These are phyloP conservation scores for Aspergillus panamensis DNA, from an alignment of 495 filamentous ascomycete species.

Conservation along the genomic window DNA sequence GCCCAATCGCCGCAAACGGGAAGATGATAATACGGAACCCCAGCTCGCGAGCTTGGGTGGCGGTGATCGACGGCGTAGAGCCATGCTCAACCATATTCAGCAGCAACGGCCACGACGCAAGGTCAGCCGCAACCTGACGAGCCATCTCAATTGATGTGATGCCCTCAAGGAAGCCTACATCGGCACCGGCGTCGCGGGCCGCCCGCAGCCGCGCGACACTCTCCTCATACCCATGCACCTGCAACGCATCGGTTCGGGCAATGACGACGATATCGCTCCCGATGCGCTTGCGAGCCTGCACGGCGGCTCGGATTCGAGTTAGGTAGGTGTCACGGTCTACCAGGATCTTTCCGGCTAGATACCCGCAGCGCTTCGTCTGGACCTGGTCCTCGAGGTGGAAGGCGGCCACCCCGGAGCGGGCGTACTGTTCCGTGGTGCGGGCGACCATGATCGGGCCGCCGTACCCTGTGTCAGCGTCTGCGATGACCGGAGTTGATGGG, in stretches of 20 bases:
- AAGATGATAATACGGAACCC: conserved; percentile 65
- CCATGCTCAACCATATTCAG: conserved; percentile 67
- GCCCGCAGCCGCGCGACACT: conserved; percentile 52
- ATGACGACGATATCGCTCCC: conserved; percentile 64
- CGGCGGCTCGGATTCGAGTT: conserved; percentile 56
- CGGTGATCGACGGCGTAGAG: conserved; percentile 55
- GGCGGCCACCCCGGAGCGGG: conserved; percentile 61
- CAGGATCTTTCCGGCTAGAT: conserved; percentile 60
- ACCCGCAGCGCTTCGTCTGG: conserved; percentile 63
- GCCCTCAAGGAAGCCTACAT: conserved; percentile 59
- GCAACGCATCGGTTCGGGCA: conserved; percentile 64
- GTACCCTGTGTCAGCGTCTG: conserved; percentile 68
- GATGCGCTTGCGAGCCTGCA: conserved; percentile 47
- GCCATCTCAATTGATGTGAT: conserved; percentile 39
- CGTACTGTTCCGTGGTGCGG: conserved; percentile 60
- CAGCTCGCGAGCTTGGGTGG: conserved; percentile 54
- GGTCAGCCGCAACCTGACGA: conserved; percentile 40
- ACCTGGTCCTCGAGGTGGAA: conserved; percentile 75
- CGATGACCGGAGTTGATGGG: conserved; percentile 54
- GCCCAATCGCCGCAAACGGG: conserved; percentile 51
- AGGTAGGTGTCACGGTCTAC: conserved; percentile 52
- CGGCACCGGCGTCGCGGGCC: conserved; percentile 56
- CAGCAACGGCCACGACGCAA: conserved; percentile 58
- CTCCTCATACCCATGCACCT: conserved; percentile 59
- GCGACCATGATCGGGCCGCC: conserved; percentile 63